These are phyloP conservation scores for Marchantia polymorpha DNA, from an alignment of 225 moss, liverwort and hornwort genomes.

Conservation along the genomic window DNA sequence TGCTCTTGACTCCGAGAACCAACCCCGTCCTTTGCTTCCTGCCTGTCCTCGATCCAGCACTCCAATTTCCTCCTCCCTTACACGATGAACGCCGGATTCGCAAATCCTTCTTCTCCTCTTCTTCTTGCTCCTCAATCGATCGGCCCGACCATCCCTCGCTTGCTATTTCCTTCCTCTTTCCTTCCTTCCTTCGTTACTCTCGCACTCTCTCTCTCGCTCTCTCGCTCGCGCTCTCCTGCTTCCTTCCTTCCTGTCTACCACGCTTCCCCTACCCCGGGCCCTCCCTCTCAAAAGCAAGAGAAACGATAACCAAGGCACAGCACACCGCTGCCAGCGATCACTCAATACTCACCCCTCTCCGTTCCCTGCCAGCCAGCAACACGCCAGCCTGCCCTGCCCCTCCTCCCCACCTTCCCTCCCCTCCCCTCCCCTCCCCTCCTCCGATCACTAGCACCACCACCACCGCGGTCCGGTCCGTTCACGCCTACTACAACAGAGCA, in stretches of 20 bases:
- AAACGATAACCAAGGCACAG: constrained; percentile 6
- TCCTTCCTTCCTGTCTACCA: background rate
- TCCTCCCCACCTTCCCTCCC: background rate
- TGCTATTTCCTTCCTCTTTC: constrained; percentile 2
- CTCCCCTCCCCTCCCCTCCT: background rate
- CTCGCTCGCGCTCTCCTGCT: too few relatives aligned
- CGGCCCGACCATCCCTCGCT: background rate
- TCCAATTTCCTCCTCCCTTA: constrained; percentile 11
- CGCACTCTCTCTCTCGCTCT: background rate
- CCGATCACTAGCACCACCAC: background rate
- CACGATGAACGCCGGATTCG: background rate
- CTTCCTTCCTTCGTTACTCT: background rate
- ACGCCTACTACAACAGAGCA: constrained; percentile 4
- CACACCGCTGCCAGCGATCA: constrained; percentile 10
- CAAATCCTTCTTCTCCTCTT: background rate
- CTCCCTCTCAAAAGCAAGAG: constrained; percentile 11
- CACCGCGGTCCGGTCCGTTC: constrained; percentile 3
- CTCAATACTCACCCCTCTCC: constrained; percentile 11
- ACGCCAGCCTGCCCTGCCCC: constrained; percentile 14
- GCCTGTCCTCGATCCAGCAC: constrained; percentile 7
- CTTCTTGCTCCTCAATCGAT: constrained; percentile 12
- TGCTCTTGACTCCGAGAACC: background rate
- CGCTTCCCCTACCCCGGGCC: constrained; percentile 9
- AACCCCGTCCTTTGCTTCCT: constrained; percentile 3
- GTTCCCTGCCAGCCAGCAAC: constrained; percentile 17